Evolutionary conservation across 2,329 filamentous ascomycete genomes (phyloP), one percentile per base, ranked within the genome.

Genomic region (Drechmeria coniospora): DNA sequence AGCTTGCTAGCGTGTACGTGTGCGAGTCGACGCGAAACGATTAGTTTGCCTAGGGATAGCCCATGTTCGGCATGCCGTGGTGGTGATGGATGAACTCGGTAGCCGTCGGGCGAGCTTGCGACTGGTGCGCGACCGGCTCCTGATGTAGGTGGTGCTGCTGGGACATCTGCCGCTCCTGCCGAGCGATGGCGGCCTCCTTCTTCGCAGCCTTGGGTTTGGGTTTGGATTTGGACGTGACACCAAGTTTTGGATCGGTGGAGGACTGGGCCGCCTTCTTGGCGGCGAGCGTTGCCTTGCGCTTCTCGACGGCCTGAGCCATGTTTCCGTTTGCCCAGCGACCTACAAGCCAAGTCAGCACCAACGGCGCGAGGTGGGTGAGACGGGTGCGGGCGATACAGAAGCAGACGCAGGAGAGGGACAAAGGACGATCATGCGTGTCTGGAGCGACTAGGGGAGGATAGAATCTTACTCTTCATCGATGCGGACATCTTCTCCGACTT

Each of bases 401-500:
- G n/a, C n/a, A n/a, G n/a, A n/a, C n/a, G n/a, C n/a, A n/a, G n/a
- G n/a, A n/a, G n/a, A n/a, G n/a, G n/a, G n/a, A n/a, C n/a, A n/a
- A n/a, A n/a, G n/a, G n/a, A n/a, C n/a, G n/a, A n/a, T n/a, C n/a
- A n/a, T n/a, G n/a, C n/a, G n/a, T n/a, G n/a, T n/a, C n/a, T n/a
- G n/a, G n/a, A n/a, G n/a, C n/a, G n/a, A n/a, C n/a, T n/a, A n/a
- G n/a, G n/a, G n/a, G n/a, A n/a, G n/a, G n/a, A n/a, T n/a, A 26
- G 8, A 25, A 22, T 48, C 61, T 52, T 54, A 72, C 68, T 65
- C 54, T 70, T 70, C 68, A 74, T 74, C 3, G 67, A 72, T 12
- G 60, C 61, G n/a, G 64, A 69, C 68, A 74, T 73, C 56, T 74
- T 74, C 50, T 74, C 68, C 17, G 65, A 70, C 51, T 74, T 74